Evolutionary conservation across 1,284 basidiomycete genomes (phyloP), one percentile per base, ranked within the genome.

Genomic region (Trichosporon faecale): DNA sequence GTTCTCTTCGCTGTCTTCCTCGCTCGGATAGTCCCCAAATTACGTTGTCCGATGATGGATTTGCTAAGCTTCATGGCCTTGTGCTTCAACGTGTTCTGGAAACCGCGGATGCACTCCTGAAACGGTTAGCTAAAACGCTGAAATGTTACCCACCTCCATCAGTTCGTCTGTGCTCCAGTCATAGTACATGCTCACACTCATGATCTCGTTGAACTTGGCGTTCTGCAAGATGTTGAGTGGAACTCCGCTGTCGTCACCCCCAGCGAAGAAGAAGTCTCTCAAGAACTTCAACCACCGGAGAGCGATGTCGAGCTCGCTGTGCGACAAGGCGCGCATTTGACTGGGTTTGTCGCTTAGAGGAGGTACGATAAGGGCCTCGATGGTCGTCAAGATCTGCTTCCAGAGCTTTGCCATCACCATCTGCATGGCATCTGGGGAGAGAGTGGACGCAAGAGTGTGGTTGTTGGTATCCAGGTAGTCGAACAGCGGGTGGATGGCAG

Each of bases 231-330:
- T 86, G 79, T 94, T 92, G 57, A 96, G 85, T 0, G 95, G 89
- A 11, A 98, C 84, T 5, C 86, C 89, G 16, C 91, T 91, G 18
- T 93, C 93, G 80, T 97, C 93, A 7, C 97, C 97, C 46, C 90
- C 91, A 11, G 94, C 95, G 80, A 97, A 91, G 86, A 98, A 98
- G 85, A 95, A 99, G 82, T 96, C 93, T 68, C 91, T 87, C 78
- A 99, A 80, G 85, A 97, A 97, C 91, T 94, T 94, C 66, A 98
- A 84, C 97, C 97, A 99, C 80, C 95, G 97, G 85, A 98, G 95
- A 11, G 95, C 96, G 68, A 99, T 91, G 79, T 98, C 96, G 31
- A 98, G 92, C 84, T 98, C 96, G 84, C 96, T 95, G 77, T 97
- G 95, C 40, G 88, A 90, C 76, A 99, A 82, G 14, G 94, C 91